These are phyloP conservation scores for Candida parachauliodes DNA, from an alignment of 805 yeast genomes.

Conservation along the genomic window DNA sequence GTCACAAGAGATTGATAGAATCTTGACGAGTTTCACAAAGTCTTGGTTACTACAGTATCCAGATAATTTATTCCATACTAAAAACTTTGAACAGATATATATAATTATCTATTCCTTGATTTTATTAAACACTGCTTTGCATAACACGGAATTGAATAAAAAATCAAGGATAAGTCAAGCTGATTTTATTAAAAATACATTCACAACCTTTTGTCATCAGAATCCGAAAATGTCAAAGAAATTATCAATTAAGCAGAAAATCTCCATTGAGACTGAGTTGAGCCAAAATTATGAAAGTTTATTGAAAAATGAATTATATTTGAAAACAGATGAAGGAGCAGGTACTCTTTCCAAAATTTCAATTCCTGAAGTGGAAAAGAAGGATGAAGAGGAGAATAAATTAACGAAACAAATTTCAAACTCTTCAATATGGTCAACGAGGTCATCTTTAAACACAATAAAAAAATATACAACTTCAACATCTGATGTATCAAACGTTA, in stretches of 20 bases:
- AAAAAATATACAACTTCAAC: conserved; percentile 27
- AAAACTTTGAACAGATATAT: conserved; percentile 54
- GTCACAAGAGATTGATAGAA: conserved; percentile 74
- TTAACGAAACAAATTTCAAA: conserved; percentile 26
- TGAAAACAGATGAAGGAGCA: conserved; percentile 22
- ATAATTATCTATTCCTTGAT: conserved; percentile 69
- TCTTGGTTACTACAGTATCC: conserved; percentile 56
- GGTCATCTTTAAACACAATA: conserved; percentile 27
- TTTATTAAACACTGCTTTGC: conserved; percentile 73
- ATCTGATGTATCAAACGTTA: conserved; percentile 25
- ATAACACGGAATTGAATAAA: conserved; percentile 44
- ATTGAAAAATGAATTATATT: conserved; percentile 34
- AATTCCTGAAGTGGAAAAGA: too few species aligned
- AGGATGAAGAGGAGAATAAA: not conserved
- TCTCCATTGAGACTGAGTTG: conserved; percentile 45
- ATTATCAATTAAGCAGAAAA: conserved; percentile 34
- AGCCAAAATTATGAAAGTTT: conserved; percentile 43
- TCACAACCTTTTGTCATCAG: conserved; percentile 39
- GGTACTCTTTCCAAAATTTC: not conserved
- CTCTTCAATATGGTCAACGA: conserved; percentile 35
- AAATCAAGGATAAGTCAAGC: conserved; percentile 37
- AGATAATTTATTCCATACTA: conserved; percentile 46
- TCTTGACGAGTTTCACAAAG: conserved; percentile 63
- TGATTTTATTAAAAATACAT: conserved; percentile 41
- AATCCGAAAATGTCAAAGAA: conserved; percentile 18